Percentiles rank a stretch among this genome's conserved stretches.
Evolutionary conservation across 2,329 filamentous ascomycete genomes (phyloP).

Genomic region (Cryphonectria naterciae): DNA sequence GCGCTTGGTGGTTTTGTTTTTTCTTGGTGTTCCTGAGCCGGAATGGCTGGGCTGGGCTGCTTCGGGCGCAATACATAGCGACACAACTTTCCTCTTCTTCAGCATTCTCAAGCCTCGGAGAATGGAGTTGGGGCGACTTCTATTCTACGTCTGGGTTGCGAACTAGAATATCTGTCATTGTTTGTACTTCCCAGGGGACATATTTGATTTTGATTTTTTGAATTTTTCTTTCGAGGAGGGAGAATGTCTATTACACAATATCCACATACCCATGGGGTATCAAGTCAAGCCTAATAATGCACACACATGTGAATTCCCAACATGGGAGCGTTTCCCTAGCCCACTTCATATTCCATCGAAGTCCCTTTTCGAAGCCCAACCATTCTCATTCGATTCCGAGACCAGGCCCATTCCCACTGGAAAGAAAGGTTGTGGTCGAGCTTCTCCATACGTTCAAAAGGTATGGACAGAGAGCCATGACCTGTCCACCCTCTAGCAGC

Average conservation of each 20-base stretch:
- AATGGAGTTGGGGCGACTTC: slow-evolving; percentile 19
- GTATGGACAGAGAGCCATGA: neutral
- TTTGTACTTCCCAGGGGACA: neutral
- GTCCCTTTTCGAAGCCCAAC: neutral
- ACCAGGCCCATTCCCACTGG: neutral
- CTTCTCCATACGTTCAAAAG: neutral
- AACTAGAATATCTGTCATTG: slow-evolving; percentile 5
- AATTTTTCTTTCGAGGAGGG: slow-evolving; percentile 21
- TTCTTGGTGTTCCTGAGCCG: neutral
- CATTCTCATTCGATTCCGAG: neutral
- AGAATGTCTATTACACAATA: slow-evolving; percentile 28
- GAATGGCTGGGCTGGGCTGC: neutral
- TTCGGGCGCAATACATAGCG: neutral
- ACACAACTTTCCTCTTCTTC: neutral
- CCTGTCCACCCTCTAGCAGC: neutral
- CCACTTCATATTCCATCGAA: neutral
- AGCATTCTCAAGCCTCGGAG: slow-evolving; percentile 23
- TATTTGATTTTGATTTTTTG: neutral
- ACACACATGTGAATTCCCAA: neutral
- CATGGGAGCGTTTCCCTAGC: neutral
- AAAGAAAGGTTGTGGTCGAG: neutral
- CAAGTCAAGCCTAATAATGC: slow-evolving; percentile 4
- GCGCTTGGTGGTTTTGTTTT: neutral
- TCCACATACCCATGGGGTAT: slow-evolving; percentile 22
- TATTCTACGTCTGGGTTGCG: neutral